Base-by-base conservation (phyloP, 495 filamentous ascomycete species). In the Talaromyces stipitatus region DNA sequence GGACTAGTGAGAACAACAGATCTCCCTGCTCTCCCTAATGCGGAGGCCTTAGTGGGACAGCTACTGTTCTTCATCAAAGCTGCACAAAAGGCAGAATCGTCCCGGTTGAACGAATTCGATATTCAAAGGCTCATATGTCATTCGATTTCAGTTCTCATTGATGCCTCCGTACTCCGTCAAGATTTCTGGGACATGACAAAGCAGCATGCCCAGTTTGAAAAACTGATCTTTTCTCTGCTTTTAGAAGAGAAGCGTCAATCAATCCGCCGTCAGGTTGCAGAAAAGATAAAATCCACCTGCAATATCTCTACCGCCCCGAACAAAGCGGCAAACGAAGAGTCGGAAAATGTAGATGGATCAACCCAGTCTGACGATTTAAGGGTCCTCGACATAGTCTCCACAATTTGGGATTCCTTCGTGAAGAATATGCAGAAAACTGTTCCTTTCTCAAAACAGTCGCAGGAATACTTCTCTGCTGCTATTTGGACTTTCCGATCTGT, bases 131-230 rank as follows among this genome's bases (percentile, higher is more conserved):
- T 70, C 62, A 82, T 64, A 60, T 83, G 73, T 46, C 63, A 78
- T 38, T 79, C 78, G 26, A 85, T 91, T 52, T 79, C 82, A 12
- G 73, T 83, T 11, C 70, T 92, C 2, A 69, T 90, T 0, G 83
- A 89, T 64, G 82, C 77, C 14, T 88, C 85, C 41, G 68, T 84
- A 11, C 76, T 82, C 46, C 86, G 81, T 53, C 58, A 67, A 10
- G 55, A 62, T 0, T 79, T 90, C 59, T 89, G 88, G 86, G 56
- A 64, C 2, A 70, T 73, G 4, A 81, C 90, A 58, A 79, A 76
- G 22, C 63, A 69, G 10, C 65, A 70, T 22, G 55, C 60, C 9
- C 65, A 78, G 28, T 75, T 84, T 46, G 67, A 71, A 27, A 54
- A 62, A 14, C 62, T 85, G 22, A 58, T 76, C 2, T 62, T 62